A percentile compares a stretch with the other conserved stretches of the same genome.
Conservation (phyloP, 768 basidiomycete species). For the Dioszegia crocea region DNA sequence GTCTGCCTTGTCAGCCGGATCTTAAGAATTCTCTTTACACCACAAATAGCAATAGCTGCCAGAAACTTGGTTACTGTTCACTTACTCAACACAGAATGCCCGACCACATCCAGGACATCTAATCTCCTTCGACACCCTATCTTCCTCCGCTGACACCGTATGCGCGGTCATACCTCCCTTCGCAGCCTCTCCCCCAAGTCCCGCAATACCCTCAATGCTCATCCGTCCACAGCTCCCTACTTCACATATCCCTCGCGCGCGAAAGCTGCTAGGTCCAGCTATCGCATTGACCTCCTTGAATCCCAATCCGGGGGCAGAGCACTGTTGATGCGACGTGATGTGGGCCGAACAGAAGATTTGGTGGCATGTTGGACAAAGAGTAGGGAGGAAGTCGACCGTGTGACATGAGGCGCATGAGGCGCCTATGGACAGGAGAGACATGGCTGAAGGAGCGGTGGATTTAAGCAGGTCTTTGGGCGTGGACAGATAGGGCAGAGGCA, state of each 20-base stretch:
- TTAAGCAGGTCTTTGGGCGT: too few species aligned
- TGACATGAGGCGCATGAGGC: conserved; percentile 20
- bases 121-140: conserved; percentile 21
- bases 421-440: conserved; percentile 18
- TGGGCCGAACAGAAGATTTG: conserved; percentile 24
- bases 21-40: too few species aligned
- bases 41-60: too few species aligned
- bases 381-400: conserved; percentile 36
- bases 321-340: conserved; percentile 24
- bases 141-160: neutral
- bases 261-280: conserved; percentile 8
- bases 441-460: too few species aligned
- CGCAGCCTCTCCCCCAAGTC: conserved; percentile 8
- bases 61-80: neutral
- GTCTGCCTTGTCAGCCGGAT: conserved; percentile 23
- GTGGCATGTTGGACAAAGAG: conserved; percentile 24
- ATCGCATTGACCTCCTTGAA: conserved; percentile 4
- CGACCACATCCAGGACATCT: conserved; percentile 23
- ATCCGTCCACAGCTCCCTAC: conserved; percentile 21
- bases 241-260: conserved; percentile 14
- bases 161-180: too few species aligned
- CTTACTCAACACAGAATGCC: conserved; percentile 30
- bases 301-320: neutral
- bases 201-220: conserved; percentile 30
- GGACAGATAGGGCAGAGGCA: too few species aligned